Percentiles rank a stretch among this genome's conserved stretches.
Evolutionary conservation across 257 asterid species (phyloP).

Genomic region (Solanum tarapatanum): DNA sequence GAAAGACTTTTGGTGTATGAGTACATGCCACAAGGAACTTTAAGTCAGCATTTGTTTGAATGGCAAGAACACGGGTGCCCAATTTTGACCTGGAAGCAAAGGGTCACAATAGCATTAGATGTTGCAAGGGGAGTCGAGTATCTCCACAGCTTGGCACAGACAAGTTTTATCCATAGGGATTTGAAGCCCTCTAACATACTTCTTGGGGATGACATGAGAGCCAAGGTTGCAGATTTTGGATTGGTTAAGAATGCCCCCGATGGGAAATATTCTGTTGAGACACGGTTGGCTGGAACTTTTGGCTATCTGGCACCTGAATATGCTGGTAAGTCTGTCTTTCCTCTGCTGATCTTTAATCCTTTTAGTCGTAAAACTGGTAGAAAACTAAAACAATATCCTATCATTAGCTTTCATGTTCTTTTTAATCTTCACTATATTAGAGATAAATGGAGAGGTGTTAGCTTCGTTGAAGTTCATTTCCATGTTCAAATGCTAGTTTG

Average conservation of each 20-base stretch:
- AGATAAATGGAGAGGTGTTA: background rate
- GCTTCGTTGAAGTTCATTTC: background rate
- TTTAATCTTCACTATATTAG: background rate
- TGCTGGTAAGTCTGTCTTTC: conserved; percentile 45
- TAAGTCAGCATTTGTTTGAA: conserved; percentile 79
- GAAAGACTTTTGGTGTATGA: conserved; percentile 94
- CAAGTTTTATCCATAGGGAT: conserved; percentile 88
- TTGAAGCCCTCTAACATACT: conserved; percentile 87
- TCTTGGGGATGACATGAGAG: conserved; percentile 87
- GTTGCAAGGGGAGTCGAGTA: conserved; percentile 94
- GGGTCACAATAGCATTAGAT: conserved; percentile 80
- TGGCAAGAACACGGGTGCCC: conserved; percentile 46
- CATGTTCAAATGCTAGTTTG: background rate
- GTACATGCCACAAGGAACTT: conserved; percentile 90
- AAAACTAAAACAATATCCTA: background rate
- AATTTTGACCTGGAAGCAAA: conserved; percentile 72
- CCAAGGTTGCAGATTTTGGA: conserved; percentile 95
- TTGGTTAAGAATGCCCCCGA: conserved; percentile 84
- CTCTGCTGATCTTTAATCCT: background rate
- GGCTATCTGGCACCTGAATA: conserved; percentile 97
- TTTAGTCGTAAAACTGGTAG: background rate
- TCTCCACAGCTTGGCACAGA: conserved; percentile 90
- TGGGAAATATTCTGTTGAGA: conserved; percentile 89
- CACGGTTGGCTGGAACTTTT: conserved; percentile 86
- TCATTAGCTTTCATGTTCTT: background rate